Evolutionary conservation across 306 rosid genomes (phyloP).

Genomic region (Sindora glabra): DNA sequence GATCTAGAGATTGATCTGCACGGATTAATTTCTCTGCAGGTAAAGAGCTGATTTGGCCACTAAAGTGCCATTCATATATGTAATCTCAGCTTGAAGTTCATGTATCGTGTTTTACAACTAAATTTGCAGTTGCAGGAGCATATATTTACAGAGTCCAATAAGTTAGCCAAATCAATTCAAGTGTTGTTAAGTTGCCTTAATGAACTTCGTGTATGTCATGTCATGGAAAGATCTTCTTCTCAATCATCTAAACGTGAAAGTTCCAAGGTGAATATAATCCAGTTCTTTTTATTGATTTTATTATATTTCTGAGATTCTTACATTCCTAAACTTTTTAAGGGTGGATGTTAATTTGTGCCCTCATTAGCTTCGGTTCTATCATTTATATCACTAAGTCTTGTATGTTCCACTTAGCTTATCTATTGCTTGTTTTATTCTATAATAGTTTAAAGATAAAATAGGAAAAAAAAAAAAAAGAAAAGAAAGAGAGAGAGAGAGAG

Average conservation of each 20-base stretch:
- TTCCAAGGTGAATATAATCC: conserved; percentile 45
- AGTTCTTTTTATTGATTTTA: not conserved
- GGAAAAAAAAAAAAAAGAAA: not conserved
- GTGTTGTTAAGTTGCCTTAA: conserved; percentile 74
- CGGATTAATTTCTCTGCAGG: conserved; percentile 60
- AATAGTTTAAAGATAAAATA: not conserved
- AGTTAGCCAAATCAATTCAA: conserved; percentile 73
- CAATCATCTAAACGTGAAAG: conserved; percentile 35
- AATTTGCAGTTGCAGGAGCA: conserved; percentile 73
- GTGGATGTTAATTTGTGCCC: not conserved
- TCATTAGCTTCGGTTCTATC: not conserved
- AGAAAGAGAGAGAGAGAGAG: not conserved
- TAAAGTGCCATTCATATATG: not conserved
- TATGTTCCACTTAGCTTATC: not conserved
- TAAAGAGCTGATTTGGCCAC: conserved; percentile 10
- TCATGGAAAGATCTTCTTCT: conserved; percentile 42
- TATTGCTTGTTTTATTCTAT: not conserved
- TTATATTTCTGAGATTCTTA: not conserved
- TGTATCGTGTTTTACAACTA: conserved; percentile 21
- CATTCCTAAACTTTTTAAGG: not conserved
- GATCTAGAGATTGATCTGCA: conserved; percentile 60
- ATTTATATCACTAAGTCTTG: not conserved
- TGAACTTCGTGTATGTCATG: conserved; percentile 75
- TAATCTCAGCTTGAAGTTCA: not conserved
- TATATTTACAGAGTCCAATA: conserved; percentile 65